phyloP scores from a whole-genome alignment of 805 yeast genomes.

The Yarrowia sp. region DNA sequence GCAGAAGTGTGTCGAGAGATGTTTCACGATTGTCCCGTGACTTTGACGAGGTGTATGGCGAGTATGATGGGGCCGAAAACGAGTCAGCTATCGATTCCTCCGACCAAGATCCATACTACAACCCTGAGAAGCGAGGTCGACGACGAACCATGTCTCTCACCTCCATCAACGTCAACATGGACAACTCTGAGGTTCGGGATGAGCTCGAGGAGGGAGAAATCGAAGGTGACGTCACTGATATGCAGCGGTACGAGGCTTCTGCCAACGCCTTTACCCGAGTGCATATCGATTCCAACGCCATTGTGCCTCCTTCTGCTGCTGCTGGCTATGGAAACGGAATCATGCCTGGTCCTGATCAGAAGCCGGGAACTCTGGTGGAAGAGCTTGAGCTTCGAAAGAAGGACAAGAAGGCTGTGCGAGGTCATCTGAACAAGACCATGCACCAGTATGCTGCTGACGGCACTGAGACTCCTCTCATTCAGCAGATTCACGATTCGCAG shows the following conservation, averaged over 20 bases:
- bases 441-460: slow-evolving; percentile 29
- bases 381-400: slow-evolving; percentile 51
- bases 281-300: slow-evolving; percentile 17
- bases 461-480: slow-evolving; percentile 25
- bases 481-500: slow-evolving; percentile 1
- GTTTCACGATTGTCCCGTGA: neutral
- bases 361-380: slow-evolving; percentile 50
- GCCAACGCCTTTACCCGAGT: slow-evolving; percentile 24
- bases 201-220: slow-evolving; percentile 5
- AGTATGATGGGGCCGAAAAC: neutral
- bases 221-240: slow-evolving; percentile 5
- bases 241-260: slow-evolving; percentile 24
- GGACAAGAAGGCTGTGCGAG: slow-evolving; percentile 43
- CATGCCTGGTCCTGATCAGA: slow-evolving; percentile 38
- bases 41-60: slow-evolving; percentile 5
- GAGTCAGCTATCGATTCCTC: neutral
- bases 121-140: slow-evolving; percentile 24
- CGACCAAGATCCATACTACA: slow-evolving; percentile 14
- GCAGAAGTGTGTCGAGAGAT: neutral
- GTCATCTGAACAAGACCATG: slow-evolving; percentile 25
- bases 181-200: slow-evolving; percentile 15
- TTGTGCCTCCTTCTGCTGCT: slow-evolving; percentile 15
- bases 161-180: slow-evolving; percentile 30
- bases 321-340: slow-evolving; percentile 25
- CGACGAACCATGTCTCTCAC: slow-evolving; percentile 35